phyloP scores from a whole-genome alignment of 331 rosid species.

The Saraca asoca region DNA sequence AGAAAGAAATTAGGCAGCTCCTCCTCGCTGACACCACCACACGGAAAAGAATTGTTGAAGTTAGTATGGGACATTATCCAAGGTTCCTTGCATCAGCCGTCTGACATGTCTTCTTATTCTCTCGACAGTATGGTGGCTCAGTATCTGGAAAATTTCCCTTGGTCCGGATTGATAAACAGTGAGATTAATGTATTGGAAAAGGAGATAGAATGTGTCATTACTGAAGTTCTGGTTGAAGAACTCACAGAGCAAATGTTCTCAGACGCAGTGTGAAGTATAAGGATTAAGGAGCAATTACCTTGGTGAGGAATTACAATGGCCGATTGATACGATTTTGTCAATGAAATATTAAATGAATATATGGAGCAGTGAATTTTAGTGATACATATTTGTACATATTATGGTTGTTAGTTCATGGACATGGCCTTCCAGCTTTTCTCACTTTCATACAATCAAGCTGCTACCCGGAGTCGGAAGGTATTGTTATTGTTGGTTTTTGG shows the following conservation, averaged over 20 bases:
- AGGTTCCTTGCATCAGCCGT: constrained; percentile 47
- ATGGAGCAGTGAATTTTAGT: too few species aligned
- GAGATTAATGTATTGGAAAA: constrained; percentile 57
- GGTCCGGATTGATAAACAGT: constrained; percentile 58
- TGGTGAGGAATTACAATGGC: too few species aligned
- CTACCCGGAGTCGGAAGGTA: too few species aligned
- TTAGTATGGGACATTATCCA: constrained; percentile 63
- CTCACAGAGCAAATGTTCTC: constrained; percentile 58
- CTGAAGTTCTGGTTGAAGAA: constrained; percentile 71
- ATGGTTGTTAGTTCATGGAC: too few species aligned
- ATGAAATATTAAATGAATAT: too few species aligned
- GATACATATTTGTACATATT: too few species aligned
- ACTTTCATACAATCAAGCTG: too few species aligned
- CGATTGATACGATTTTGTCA: too few species aligned
- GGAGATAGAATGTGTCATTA: constrained; percentile 63
- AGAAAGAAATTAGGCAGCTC: constrained; percentile 52
- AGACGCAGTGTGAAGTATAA: constrained; percentile 25
- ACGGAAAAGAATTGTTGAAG: constrained; percentile 67
- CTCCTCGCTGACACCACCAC: constrained; percentile 45
- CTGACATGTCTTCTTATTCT: constrained; percentile 45
- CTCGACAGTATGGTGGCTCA: constrained; percentile 69
- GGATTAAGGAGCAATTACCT: too few species aligned
- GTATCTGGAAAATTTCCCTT: constrained; percentile 56
- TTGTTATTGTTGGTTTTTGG: too few species aligned
- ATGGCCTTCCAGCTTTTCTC: too few species aligned